A percentile compares a stretch with the other conserved stretches of the same genome.
Conservation (phyloP, 2,329 filamentous ascomycete species). For the Epichloe festucae region DNA sequence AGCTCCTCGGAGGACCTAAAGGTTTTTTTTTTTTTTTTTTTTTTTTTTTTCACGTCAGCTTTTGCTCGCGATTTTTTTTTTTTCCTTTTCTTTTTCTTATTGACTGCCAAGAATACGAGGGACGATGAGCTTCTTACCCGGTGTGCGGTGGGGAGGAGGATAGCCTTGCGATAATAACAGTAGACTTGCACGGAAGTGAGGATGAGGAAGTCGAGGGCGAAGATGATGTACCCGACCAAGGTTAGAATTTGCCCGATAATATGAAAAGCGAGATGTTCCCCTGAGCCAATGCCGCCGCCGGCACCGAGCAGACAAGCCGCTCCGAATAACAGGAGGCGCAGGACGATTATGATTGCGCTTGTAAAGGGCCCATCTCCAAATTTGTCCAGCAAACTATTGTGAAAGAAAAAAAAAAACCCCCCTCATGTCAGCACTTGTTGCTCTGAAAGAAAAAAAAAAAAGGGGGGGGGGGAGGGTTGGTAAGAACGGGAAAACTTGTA, state of each 20-base stretch:
- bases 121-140: constrained; percentile 2
- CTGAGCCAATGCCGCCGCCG: constrained; percentile 11
- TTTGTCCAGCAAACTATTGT: constrained; percentile 11
- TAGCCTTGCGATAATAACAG: constrained; percentile 7
- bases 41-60: neutral
- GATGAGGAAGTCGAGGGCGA: constrained; percentile 8
- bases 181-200: constrained; percentile 9
- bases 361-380: constrained; percentile 11
- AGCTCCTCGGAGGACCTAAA: constrained; percentile 8
- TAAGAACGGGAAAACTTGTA: neutral
- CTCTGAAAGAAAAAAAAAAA: too few species aligned
- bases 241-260: constrained; percentile 8
- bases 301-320: constrained; percentile 10
- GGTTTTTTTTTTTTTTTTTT: neutral
- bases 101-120: too few species aligned
- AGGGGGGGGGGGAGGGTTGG: too few species aligned
- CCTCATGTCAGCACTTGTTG: neutral
- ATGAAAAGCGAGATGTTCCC: neutral
- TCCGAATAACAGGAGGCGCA: constrained; percentile 9
- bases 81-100: too few species aligned
- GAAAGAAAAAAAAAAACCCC: too few species aligned
- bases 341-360: constrained; percentile 6
- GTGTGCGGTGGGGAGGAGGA: constrained; percentile 9
- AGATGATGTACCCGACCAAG: constrained; percentile 12
- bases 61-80: neutral